Evolutionary conservation across 2,329 filamentous ascomycete species (phyloP), one percentile per base, ranked within the genome.

Genomic region (Boeremia lycopersici): DNA sequence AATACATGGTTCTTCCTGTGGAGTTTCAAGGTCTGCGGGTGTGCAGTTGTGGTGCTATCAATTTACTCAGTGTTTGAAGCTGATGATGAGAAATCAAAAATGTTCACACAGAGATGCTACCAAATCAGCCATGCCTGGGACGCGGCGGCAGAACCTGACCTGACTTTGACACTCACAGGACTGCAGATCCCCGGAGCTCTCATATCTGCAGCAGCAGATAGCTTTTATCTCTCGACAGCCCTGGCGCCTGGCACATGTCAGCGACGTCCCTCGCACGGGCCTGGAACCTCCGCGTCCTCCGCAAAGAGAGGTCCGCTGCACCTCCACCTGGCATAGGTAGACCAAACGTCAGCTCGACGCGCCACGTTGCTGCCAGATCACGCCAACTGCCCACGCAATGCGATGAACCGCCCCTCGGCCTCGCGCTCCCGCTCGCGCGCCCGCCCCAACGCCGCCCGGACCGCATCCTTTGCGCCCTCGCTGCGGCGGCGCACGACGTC

Each of bases 401-500:
- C 53, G 47, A 56, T 56, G 53, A 51, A 79, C 56, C 64, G 61
- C 50, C 52, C 54, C 50, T 38, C 52, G 48, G 43, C 41, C 41
- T 50, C 54, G 46, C 45, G 47, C 41, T 54, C 55, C 1, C 55
- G 50, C 34, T 51, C 48, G 48, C 51, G 44, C 10, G 36, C 53
- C 4, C 53, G 56, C 33, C 52, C 55, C n/a, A 57, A 48, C 29
- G 51, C 64, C 40, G 52, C 65, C 33, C 74, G 71, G 44, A 71
- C 70, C 3, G 59, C 72, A 57, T 85, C 85, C 56, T 82, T 82
- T 73, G 80, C 81, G 52, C 75, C 80, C 53, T 77, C 80, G 55
- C 77, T 81, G 50, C 76, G 71, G 29, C 87, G 86, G 57, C 79
- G 88, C 72, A 86, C 85, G 62, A 83, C 89, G 56, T 79, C 91